These are phyloP conservation scores for Rhizopogon salebrosus DNA, from an alignment of 768 basidiomycete genomes.

Conservation along the genomic window DNA sequence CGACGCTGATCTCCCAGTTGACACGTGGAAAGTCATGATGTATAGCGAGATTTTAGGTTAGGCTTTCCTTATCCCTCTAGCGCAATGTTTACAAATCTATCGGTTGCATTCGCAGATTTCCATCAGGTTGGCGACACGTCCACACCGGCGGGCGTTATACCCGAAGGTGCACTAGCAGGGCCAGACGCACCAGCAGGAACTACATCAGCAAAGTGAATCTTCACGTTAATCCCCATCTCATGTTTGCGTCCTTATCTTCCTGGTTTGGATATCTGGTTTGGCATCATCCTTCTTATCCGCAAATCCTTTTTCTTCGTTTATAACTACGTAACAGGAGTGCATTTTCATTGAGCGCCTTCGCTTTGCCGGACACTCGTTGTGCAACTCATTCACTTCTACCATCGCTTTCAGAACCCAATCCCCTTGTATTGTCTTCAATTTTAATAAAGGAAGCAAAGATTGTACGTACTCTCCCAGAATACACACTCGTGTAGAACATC, in stretches of 20 bases:
- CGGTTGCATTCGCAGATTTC: conserved; percentile 50
- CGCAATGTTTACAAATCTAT: not conserved
- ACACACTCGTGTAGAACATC: conserved; percentile 2
- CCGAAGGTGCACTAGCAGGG: conserved; percentile 67
- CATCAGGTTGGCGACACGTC: conserved; percentile 66
- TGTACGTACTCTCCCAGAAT: conserved; percentile 9
- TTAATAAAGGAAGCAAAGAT: not conserved
- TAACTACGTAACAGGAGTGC: not conserved
- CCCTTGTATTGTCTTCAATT: not conserved
- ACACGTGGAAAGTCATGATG: conserved; percentile 99
- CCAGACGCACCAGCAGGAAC: conserved; percentile 36
- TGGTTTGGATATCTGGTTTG: not conserved
- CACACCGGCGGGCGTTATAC: conserved; percentile 29
- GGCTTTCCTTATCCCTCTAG: conserved; percentile 19
- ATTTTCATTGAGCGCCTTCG: not conserved
- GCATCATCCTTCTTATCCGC: not conserved
- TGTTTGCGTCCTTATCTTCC: not conserved
- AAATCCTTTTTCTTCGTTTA: conserved; percentile 1
- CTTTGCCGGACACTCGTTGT: not conserved
- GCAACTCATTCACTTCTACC: not conserved
- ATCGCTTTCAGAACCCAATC: not conserved
- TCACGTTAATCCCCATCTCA: not conserved
- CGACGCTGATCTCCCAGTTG: conserved; percentile 96
- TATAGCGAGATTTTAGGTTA: conserved; percentile 94
- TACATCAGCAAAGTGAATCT: conserved; percentile 5